phyloP scores from a whole-genome alignment of 768 basidiomycete genomes.

The Pleurotus cornucopiae region DNA sequence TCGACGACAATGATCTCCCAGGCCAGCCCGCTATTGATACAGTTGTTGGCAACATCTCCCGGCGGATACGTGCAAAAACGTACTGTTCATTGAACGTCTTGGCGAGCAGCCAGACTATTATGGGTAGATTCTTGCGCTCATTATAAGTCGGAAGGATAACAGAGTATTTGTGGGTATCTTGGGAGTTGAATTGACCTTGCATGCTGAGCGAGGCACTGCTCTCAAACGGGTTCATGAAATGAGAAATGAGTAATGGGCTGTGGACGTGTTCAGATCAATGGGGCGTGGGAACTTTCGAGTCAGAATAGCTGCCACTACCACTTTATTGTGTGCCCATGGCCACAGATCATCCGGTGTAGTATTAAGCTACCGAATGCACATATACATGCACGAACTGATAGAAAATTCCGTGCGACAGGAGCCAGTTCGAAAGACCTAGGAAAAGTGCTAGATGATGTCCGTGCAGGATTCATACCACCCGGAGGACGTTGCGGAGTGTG shows the following conservation, averaged over 20 bases:
- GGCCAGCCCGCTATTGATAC: conserved; percentile 49
- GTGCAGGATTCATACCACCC: too few relatives aligned
- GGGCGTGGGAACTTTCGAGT: too few relatives aligned
- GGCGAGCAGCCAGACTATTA: conserved; percentile 83
- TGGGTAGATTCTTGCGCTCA: conserved; percentile 87
- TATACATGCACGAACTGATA: too few relatives aligned
- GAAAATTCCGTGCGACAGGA: too few relatives aligned
- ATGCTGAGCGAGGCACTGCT: conserved; percentile 52
- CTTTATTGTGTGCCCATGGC: too few relatives aligned
- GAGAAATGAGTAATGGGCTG: not conserved
- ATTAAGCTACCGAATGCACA: too few relatives aligned
- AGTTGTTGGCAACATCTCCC: not conserved
- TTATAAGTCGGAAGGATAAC: conserved; percentile 95
- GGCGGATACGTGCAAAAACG: conserved; percentile 23
- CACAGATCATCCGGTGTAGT: too few relatives aligned
- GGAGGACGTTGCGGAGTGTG: too few relatives aligned
- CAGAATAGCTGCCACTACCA: too few relatives aligned
- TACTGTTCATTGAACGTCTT: conserved; percentile 75
- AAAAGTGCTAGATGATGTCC: too few relatives aligned
- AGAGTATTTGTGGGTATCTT: conserved; percentile 75
- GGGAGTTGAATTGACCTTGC: conserved; percentile 54
- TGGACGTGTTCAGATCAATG: too few relatives aligned
- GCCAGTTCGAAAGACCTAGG: too few relatives aligned
- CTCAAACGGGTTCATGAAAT: conserved; percentile 64
- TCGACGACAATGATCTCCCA: conserved; percentile 94